Evolutionary conservation across 2,329 filamentous ascomycete species (phyloP).

Genomic region (Diplodia intermedia): DNA sequence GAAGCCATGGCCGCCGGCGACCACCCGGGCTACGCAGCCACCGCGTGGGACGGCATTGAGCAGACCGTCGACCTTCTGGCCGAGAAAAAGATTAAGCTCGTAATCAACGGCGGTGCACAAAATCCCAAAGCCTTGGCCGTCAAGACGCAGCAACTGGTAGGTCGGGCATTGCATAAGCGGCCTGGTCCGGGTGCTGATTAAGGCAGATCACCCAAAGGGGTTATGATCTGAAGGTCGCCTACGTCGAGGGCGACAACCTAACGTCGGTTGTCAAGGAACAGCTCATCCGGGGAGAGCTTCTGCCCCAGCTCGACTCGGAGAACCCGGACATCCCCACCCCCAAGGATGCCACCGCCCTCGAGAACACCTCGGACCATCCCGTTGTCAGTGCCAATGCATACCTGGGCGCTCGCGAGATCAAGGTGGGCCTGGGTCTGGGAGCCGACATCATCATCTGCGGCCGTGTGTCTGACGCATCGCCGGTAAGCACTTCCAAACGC

Average conservation of each 20-base stretch:
- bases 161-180: background rate
- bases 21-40: slow-evolving; percentile 55
- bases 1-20: slow-evolving; percentile 50
- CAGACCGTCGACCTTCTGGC: slow-evolving; percentile 56
- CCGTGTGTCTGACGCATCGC: slow-evolving; percentile 45
- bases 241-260: slow-evolving; percentile 56
- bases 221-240: slow-evolving; percentile 52
- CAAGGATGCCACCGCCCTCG: slow-evolving; percentile 48
- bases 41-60: slow-evolving; percentile 58
- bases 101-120: slow-evolving; percentile 64
- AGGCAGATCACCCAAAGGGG: slow-evolving; percentile 15
- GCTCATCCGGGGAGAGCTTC: slow-evolving; percentile 44
- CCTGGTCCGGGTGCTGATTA: background rate
- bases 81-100: slow-evolving; percentile 60
- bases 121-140: slow-evolving; percentile 62
- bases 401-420: slow-evolving; percentile 54
- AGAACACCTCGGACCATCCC: slow-evolving; percentile 40
- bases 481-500: slow-evolving; percentile 42
- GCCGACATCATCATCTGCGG: slow-evolving; percentile 48
- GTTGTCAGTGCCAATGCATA: slow-evolving; percentile 55
- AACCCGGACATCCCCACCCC: slow-evolving; percentile 49
- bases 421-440: slow-evolving; percentile 42
- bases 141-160: slow-evolving; percentile 46
- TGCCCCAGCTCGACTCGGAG: slow-evolving; percentile 53
- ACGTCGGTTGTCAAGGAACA: slow-evolving; percentile 42